phyloP scores from a whole-genome alignment of 2,329 filamentous ascomycete species.

The Clonostachys byssicola region DNA sequence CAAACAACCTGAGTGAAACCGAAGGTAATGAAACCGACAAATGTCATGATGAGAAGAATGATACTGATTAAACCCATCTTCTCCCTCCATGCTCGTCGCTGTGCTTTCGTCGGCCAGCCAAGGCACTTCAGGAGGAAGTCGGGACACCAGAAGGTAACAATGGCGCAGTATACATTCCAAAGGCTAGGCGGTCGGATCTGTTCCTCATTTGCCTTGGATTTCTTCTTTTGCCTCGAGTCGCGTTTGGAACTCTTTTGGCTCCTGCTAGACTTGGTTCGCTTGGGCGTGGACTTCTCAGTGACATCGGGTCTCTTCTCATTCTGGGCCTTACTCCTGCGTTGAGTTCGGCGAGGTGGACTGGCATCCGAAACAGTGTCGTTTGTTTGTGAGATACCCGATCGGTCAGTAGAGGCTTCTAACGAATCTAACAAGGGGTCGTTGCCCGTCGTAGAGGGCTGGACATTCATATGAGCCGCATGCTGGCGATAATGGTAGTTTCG shows the following conservation, averaged over 20 bases:
- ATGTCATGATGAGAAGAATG: constrained; percentile 80
- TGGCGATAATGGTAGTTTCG: constrained; percentile 95
- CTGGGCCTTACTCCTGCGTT: constrained; percentile 19
- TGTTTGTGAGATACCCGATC: constrained; percentile 38
- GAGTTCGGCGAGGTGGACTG: constrained; percentile 28
- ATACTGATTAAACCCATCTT: constrained; percentile 97
- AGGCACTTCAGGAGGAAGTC: constrained; percentile 81
- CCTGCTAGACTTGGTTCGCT: constrained; percentile 51
- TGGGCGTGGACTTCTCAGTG: constrained; percentile 23
- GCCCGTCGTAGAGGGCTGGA: constrained; percentile 85
- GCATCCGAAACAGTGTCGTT: constrained; percentile 40
- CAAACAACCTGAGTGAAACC: constrained; percentile 92
- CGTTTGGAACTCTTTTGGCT: constrained; percentile 39
- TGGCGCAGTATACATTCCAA: constrained; percentile 93
- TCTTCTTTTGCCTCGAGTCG: constrained; percentile 36
- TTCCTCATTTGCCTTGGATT: constrained; percentile 51
- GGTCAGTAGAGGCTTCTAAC: constrained; percentile 59
- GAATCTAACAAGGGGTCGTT: constrained; percentile 86
- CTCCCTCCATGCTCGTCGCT: constrained; percentile 92
- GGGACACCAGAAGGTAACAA: constrained; percentile 93
- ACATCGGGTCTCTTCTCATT: constrained; percentile 21
- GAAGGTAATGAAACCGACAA: constrained; percentile 94
- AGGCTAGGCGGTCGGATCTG: constrained; percentile 75
- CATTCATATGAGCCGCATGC: constrained; percentile 89
- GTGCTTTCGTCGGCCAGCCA: constrained; percentile 78